Evolutionary conservation across 2,329 filamentous ascomycete genomes (phyloP).

Genomic region (Ophiostoma ulmi): DNA sequence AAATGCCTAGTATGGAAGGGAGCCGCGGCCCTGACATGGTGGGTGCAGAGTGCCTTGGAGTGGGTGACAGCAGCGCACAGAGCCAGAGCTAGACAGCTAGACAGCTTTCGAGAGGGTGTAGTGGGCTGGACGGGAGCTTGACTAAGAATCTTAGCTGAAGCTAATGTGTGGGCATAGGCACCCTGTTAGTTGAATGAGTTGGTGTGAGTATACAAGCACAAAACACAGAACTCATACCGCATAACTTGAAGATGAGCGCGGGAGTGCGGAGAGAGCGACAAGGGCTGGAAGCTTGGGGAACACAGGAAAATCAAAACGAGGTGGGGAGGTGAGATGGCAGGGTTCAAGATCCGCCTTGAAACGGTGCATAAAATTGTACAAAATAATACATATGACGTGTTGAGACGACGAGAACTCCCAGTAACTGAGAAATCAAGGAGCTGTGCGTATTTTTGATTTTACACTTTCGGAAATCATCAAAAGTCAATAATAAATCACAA

Average conservation of each 20-base stretch:
- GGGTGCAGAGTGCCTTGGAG: constrained; percentile 6
- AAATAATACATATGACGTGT: background rate
- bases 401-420: background rate
- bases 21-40: constrained; percentile 10
- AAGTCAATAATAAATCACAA: background rate
- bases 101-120: constrained; percentile 8
- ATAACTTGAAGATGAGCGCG: background rate
- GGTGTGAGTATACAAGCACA: background rate
- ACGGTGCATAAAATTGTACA: background rate
- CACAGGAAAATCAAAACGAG: background rate
- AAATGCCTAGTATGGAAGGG: background rate
- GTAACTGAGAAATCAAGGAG: background rate
- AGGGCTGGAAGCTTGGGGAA: background rate
- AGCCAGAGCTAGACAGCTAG: constrained; percentile 7
- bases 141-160: background rate
- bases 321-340: background rate
- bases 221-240: background rate
- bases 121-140: background rate
- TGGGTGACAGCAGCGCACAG: constrained; percentile 8
- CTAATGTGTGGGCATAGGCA: background rate
- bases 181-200: background rate
- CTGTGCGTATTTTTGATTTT: too few species aligned
- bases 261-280: constrained; percentile 7
- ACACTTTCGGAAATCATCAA: background rate
- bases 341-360: background rate